Conservation (phyloP, 2,329 filamentous ascomycete species). For the Daldinia eschscholtzii region DNA sequence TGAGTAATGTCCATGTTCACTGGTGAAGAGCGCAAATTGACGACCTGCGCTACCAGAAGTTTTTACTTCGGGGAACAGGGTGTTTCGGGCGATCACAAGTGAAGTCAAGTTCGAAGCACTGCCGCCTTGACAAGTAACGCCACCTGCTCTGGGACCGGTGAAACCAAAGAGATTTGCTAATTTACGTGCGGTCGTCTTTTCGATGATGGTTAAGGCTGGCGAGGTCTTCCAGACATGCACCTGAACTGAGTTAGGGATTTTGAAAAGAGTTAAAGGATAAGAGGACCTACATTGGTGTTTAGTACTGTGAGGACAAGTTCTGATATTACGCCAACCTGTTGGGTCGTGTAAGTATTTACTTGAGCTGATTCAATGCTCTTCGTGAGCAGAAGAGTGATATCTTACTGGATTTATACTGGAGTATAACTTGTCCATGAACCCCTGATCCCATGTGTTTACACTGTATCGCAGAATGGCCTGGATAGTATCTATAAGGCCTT, state of each 20-base stretch:
- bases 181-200: conserved; percentile 81
- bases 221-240: conserved; percentile 95
- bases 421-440: conserved; percentile 96
- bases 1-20: conserved; percentile 91
- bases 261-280: not conserved
- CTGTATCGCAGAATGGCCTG: conserved; percentile 82
- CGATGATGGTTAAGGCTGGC: conserved; percentile 86
- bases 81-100: conserved; percentile 84
- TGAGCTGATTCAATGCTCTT: not conserved
- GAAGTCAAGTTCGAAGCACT: conserved; percentile 78
- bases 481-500: conserved; percentile 79
- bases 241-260: conserved; percentile 61
- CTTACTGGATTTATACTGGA: conserved; percentile 84
- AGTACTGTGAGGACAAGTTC: conserved; percentile 87
- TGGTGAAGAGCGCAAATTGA: conserved; percentile 88
- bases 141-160: conserved; percentile 73
- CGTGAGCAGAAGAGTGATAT: conserved; percentile 19
- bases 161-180: conserved; percentile 85
- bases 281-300: conserved; percentile 82
- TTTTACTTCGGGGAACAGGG: conserved; percentile 84
- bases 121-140: conserved; percentile 72
- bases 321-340: conserved; percentile 80
- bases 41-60: conserved; percentile 72
- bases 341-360: conserved; percentile 2
- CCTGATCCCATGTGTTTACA: conserved; percentile 99